Evolutionary conservation across 2,329 filamentous ascomycete genomes (phyloP), one percentile per base, ranked within the genome.

Genomic region (Botryotinia convoluta): DNA sequence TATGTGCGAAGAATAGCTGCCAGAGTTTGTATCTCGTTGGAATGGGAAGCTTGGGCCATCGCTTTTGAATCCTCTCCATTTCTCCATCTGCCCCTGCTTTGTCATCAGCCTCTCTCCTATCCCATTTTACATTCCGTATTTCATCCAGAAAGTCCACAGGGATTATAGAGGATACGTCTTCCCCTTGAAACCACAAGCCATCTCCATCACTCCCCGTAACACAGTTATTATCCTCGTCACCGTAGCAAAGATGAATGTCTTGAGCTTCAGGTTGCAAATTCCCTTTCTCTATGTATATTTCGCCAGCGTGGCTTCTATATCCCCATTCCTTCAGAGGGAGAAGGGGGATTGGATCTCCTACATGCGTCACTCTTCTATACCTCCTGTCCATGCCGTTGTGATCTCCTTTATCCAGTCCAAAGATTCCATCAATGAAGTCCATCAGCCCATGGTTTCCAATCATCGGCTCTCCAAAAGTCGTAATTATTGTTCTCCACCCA

Each of bases 1-100:
- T 86, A 83, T 99, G 96, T 1, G 95, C 93, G 82, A 97, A 97
- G 80, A 98, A 91, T 12, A 98, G 84, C 83, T 97, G 90, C 94
- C 95, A 97, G n/a, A 97, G 87, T 81, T 92, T 93, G 78, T 95
- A 81, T 82, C 88, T 82, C 79, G 77, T 87, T 80, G 78, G 77
- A 51, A 80, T 77, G 0, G 78, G 76, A 18, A 79, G 39, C 14
- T 72, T 44, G 35, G 42, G 32, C 45, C 32, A 70, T 22, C 37
- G 75, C 74, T 45, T 72, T 60, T 48, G 48, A 12, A 69, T 69
- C 22, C 59, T 35, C 12, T 74, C 69, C 1, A 39, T 54, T 22
- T 44, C 81, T 18, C 84, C 82, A 2, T 39, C 51, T 54, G 26
- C 8, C 9, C 39, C 29, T 29, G 71, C 22, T 29, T 42, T n/a